Percentiles rank a stretch among this genome's conserved stretches.
phyloP scores from a whole-genome alignment of 495 filamentous ascomycete species.

The Elaphomyces granulatus region DNA sequence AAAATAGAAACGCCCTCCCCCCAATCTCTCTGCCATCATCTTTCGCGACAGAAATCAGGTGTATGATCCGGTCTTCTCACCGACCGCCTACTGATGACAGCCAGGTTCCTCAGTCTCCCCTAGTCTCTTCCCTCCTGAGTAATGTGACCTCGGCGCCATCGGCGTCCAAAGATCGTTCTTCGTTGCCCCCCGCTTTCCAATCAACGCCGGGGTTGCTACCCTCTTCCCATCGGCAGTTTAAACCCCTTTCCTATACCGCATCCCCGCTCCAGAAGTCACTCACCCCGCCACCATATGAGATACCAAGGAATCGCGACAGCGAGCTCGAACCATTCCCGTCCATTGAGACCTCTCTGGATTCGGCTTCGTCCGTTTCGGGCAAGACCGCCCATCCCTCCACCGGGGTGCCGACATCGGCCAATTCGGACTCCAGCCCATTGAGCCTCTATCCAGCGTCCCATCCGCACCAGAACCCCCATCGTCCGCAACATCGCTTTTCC shows the following conservation, averaged over 20 bases:
- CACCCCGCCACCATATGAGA: conserved; percentile 62
- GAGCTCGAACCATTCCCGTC: conserved; percentile 68
- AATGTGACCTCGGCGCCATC: conserved; percentile 30
- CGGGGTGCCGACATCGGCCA: conserved; percentile 29
- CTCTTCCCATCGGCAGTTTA: conserved; percentile 34
- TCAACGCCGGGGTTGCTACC: conserved; percentile 20
- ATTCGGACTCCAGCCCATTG: conserved; percentile 38
- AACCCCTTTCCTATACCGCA: conserved; percentile 64
- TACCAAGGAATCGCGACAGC: conserved; percentile 35
- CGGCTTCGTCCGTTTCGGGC: conserved; percentile 34
- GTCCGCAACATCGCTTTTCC: conserved; percentile 34
- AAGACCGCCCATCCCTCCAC: conserved; percentile 52
- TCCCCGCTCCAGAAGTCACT: conserved; percentile 77
- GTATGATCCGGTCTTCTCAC: no score
- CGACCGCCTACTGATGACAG: conserved; percentile 6
- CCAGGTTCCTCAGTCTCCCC: conserved; percentile 54
- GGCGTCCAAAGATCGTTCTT: conserved; percentile 47
- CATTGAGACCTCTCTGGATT: conserved; percentile 57
- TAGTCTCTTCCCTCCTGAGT: conserved; percentile 29
- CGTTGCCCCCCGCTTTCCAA: conserved; percentile 53
- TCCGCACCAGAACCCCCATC: conserved; percentile 16
- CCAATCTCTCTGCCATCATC: no score
- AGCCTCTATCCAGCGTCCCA: conserved; percentile 24
- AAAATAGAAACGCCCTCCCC: no score
- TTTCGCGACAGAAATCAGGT: no score